These are phyloP conservation scores for Lecanicillium sp. DNA, from an alignment of 2,329 filamentous ascomycete species.

Conservation along the genomic window DNA sequence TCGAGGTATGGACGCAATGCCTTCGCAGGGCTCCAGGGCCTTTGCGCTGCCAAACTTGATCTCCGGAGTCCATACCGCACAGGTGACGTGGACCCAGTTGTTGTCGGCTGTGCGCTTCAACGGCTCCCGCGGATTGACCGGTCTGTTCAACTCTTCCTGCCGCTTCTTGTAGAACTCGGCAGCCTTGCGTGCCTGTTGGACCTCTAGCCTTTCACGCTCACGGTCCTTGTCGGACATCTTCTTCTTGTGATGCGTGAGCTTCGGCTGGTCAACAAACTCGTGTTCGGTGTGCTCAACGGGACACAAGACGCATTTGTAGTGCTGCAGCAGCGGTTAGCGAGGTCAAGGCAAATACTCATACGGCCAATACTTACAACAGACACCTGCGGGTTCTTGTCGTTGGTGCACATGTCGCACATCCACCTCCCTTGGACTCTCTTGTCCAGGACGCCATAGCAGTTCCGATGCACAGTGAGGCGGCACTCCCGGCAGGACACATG, in stretches of 20 bases:
- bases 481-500: constrained; percentile 80
- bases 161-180: constrained; percentile 75
- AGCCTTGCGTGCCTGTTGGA: constrained; percentile 71
- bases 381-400: constrained; percentile 84
- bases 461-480: constrained; percentile 81
- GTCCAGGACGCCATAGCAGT: constrained; percentile 80
- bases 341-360: constrained; percentile 6
- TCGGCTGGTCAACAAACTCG: constrained; percentile 70
- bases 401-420: constrained; percentile 92
- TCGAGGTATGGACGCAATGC: constrained; percentile 73
- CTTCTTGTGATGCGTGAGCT: constrained; percentile 57
- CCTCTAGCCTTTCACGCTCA: constrained; percentile 80
- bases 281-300: constrained; percentile 74
- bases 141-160: constrained; percentile 78
- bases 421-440: constrained; percentile 70
- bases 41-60: constrained; percentile 85
- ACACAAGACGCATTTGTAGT: constrained; percentile 90
- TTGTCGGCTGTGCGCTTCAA: constrained; percentile 92
- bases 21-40: constrained; percentile 78
- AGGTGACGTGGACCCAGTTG: constrained; percentile 96
- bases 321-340: constrained; percentile 36
- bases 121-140: constrained; percentile 76
- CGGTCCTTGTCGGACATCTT: constrained; percentile 83
- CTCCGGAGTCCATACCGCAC: constrained; percentile 85
- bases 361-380: constrained; percentile 62